These are phyloP conservation scores for Aspergillus fumigatus DNA, from an alignment of 2,329 filamentous ascomycete species.

Conservation along the genomic window DNA sequence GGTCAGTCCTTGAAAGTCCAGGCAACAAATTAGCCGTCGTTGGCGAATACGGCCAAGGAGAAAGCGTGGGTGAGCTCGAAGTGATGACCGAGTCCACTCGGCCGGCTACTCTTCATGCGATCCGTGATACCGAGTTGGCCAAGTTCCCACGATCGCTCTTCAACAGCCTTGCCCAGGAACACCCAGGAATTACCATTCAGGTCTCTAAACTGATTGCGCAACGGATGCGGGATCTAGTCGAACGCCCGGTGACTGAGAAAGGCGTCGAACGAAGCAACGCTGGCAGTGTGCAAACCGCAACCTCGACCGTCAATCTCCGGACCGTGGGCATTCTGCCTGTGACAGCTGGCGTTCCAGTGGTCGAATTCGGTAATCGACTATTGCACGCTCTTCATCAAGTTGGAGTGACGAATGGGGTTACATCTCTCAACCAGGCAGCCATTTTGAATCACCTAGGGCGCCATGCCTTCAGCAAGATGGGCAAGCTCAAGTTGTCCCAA, in stretches of 20 bases:
- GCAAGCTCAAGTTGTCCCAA: constrained; percentile 89
- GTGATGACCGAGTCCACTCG: constrained; percentile 90
- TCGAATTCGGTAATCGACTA: constrained; percentile 87
- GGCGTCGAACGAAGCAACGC: constrained; percentile 58
- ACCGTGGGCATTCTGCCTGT: constrained; percentile 92
- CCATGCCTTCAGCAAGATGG: constrained; percentile 96
- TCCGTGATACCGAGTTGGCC: constrained; percentile 91
- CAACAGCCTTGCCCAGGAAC: constrained; percentile 94
- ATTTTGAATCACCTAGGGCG: constrained; percentile 93
- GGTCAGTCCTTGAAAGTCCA: constrained; percentile 75
- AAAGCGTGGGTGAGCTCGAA: constrained; percentile 94
- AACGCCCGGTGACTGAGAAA: constrained; percentile 68
- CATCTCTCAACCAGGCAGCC: constrained; percentile 85
- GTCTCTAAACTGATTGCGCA: constrained; percentile 98
- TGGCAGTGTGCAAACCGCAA: constrained; percentile 51
- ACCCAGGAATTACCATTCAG: constrained; percentile 97
- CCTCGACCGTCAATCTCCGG: constrained; percentile 84
- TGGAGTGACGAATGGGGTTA: constrained; percentile 82
- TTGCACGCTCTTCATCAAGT: constrained; percentile 87
- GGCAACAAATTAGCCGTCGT: constrained; percentile 79
- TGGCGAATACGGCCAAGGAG: constrained; percentile 92
- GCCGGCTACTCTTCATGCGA: constrained; percentile 89
- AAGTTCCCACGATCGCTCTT: constrained; percentile 95
- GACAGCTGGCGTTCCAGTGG: constrained; percentile 83
- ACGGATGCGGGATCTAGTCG: constrained; percentile 82